A percentile compares a stretch with the other conserved stretches of the same genome.
Conservation (phyloP, 73 alveolate genomes). For the Durusdinium trenchii region DNA sequence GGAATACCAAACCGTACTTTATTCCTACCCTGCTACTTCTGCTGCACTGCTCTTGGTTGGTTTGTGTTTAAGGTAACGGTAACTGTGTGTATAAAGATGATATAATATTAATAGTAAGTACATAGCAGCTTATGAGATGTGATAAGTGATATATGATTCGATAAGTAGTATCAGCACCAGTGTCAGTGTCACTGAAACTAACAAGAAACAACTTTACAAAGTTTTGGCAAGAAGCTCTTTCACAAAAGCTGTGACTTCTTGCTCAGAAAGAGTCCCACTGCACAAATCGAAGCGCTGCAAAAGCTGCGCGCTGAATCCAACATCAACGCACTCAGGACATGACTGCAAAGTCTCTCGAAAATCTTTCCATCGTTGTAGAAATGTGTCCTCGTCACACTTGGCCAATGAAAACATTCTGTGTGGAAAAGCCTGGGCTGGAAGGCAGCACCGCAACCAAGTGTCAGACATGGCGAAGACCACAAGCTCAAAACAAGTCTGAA, state of each 20-base stretch:
- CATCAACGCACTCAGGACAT: background rate
- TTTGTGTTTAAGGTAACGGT: no score
- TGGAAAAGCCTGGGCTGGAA: background rate
- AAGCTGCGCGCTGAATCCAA: background rate
- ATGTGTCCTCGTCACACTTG: background rate
- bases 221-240: background rate
- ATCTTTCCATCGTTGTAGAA: background rate
- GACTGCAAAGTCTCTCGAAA: background rate
- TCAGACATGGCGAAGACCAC: background rate
- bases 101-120: no score
- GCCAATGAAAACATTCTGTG: background rate
- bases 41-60: no score
- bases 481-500: background rate
- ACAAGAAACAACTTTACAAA: no score
- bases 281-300: background rate
- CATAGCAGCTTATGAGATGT: background rate
- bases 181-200: no score
- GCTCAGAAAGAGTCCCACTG: no score
- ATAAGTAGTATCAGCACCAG: no score
- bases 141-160: background rate
- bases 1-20: no score
- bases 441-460: background rate
- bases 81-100: background rate
- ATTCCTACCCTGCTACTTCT: no score
- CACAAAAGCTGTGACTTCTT: background rate